Conservation (phyloP, 306 rosid genomes). For the Cicer judaicum region DNA sequence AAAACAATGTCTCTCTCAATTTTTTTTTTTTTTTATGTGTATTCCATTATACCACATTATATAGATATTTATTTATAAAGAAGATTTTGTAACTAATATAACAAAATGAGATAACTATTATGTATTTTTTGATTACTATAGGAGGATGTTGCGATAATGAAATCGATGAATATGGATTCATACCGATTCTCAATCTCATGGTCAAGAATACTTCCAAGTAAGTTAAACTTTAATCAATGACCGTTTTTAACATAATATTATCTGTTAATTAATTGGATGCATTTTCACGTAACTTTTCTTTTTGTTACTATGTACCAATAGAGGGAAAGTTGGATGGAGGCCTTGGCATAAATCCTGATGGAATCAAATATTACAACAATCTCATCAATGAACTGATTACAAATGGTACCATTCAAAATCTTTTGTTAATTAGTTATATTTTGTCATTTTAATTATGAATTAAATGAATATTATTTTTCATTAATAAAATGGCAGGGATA, state of each 20-base stretch:
- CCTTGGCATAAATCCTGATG: conserved; percentile 47
- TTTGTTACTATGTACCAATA: neutral
- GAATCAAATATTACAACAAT: conserved; percentile 61
- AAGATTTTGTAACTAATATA: too few relatives aligned
- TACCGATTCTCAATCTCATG: conserved; percentile 74
- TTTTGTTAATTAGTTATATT: neutral
- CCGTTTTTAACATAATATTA: neutral
- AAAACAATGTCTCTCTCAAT: too few relatives aligned
- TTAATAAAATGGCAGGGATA: conserved; percentile 38
- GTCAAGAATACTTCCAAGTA: conserved; percentile 72
- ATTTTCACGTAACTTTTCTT: too few relatives aligned
- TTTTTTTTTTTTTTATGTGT: too few relatives aligned
- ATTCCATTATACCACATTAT: too few relatives aligned
- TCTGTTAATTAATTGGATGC: neutral
- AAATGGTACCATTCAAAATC: conserved; percentile 47
- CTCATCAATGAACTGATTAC: conserved; percentile 58
- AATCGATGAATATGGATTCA: conserved; percentile 63
- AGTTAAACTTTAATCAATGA: neutral
- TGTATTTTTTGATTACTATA: neutral
- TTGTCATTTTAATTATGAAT: too few relatives aligned
- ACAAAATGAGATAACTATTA: too few relatives aligned
- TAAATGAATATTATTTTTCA: neutral
- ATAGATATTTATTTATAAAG: too few relatives aligned
- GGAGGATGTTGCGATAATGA: conserved; percentile 72
- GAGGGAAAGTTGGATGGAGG: conserved; percentile 65